Conservation (phyloP, 495 filamentous ascomycete genomes). For the Corynascus novoguineensis region DNA sequence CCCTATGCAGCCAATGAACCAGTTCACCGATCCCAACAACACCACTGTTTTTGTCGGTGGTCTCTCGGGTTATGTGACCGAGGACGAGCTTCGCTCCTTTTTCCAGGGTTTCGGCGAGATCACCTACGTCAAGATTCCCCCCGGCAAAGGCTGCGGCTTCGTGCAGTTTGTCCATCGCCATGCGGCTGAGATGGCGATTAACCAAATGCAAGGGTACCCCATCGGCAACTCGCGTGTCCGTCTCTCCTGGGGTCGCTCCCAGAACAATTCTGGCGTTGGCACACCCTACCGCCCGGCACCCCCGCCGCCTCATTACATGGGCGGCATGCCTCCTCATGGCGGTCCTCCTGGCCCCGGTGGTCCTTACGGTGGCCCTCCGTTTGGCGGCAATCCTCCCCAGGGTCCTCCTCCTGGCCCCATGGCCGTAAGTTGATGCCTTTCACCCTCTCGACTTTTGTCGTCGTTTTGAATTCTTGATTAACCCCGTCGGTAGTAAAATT, state of each 20-base stretch:
- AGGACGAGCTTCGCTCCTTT: conserved; percentile 98
- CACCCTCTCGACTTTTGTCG: background rate
- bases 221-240: conserved; percentile 98
- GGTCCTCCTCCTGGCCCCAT: conserved; percentile 28
- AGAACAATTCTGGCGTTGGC: conserved; percentile 99
- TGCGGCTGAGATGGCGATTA: conserved; percentile 99
- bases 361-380: conserved; percentile 25
- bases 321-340: conserved; percentile 26
- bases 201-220: conserved; percentile 99
- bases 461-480: background rate
- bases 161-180: conserved; percentile 99
- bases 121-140: conserved; percentile 99
- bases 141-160: conserved; percentile 98
- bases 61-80: conserved; percentile 95
- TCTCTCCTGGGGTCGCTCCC: conserved; percentile 92
- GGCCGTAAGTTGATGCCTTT: conserved; percentile 19
- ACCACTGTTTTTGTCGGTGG: conserved; percentile 98
- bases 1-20: conserved; percentile 88
- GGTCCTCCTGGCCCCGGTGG: conserved; percentile 19
- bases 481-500: conserved; percentile 10
- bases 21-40: conserved; percentile 99
- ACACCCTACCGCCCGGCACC: conserved; percentile 96
- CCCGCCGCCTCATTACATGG: conserved; percentile 71
- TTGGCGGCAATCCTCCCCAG: conserved; percentile 26
- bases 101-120: conserved; percentile 99